A percentile compares a stretch with the other conserved stretches of the same genome.
Conservation (phyloP, 1,284 basidiomycete species). For the Coniophora puteana region DNA sequence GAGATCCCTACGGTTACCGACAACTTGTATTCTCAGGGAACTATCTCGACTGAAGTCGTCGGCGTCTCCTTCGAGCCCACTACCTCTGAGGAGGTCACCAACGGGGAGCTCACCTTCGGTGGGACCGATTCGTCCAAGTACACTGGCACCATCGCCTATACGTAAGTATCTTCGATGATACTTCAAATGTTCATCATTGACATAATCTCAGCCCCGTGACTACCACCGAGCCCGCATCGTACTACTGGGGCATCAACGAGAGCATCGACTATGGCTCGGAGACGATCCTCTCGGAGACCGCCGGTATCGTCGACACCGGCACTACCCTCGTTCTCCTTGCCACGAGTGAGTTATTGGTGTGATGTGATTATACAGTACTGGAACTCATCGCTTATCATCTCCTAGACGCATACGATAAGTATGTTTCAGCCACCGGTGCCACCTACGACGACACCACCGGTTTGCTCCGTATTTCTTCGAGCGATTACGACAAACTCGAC, state of each 20-base stretch:
- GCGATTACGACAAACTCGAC: constrained; percentile 35
- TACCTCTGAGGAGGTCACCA: constrained; percentile 18
- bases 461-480: constrained; percentile 33
- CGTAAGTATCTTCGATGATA: constrained; percentile 29
- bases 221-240: constrained; percentile 39
- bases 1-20: constrained; percentile 32
- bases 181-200: constrained; percentile 4
- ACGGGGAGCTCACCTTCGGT: constrained; percentile 47
- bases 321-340: constrained; percentile 33
- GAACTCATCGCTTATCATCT: no score
- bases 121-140: constrained; percentile 45
- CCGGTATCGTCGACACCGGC: constrained; percentile 66
- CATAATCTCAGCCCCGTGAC: constrained; percentile 40
- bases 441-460: constrained; percentile 33
- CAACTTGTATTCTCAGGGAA: constrained; percentile 29
- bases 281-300: constrained; percentile 41
- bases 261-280: constrained; percentile 48
- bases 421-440: constrained; percentile 34
- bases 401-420: constrained; percentile 21
- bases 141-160: constrained; percentile 41
- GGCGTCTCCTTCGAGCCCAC: constrained; percentile 39
- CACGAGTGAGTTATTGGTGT: constrained; percentile 20
- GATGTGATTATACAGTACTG: neutral
- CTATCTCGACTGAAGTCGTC: constrained; percentile 27
- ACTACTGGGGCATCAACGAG: constrained; percentile 65